phyloP scores from a whole-genome alignment of 1,284 basidiomycete species.

The Ceratobasidium sp. region DNA sequence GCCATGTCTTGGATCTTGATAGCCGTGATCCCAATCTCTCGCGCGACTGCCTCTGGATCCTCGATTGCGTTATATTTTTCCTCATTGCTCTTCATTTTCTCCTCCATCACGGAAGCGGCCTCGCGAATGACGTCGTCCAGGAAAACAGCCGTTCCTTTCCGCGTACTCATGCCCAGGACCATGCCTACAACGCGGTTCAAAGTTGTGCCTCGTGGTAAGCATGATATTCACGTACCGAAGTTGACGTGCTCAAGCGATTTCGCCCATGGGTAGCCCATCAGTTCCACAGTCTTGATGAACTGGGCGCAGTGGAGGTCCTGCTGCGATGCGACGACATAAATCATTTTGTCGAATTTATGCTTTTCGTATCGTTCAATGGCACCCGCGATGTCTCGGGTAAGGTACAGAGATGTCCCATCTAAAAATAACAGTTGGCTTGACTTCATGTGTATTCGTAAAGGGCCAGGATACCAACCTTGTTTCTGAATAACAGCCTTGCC shows the following conservation, averaged over 20 bases:
- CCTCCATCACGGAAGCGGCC: constrained; percentile 92
- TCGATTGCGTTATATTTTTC: constrained; percentile 92
- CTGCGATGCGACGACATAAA: constrained; percentile 94
- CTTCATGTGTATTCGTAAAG: neutral
- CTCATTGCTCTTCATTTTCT: constrained; percentile 95
- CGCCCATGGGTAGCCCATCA: constrained; percentile 83
- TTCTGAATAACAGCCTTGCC: constrained; percentile 92
- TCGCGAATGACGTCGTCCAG: constrained; percentile 95
- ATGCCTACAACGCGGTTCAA: constrained; percentile 52
- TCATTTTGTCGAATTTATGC: constrained; percentile 98
- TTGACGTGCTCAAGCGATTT: constrained; percentile 87
- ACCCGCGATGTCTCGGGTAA: constrained; percentile 97
- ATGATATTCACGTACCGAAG: constrained; percentile 69
- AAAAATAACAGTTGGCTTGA: constrained; percentile 41
- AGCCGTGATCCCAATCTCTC: constrained; percentile 93
- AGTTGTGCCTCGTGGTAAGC: neutral
- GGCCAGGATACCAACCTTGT: constrained; percentile 64
- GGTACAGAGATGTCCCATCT: constrained; percentile 98
- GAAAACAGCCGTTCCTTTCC: constrained; percentile 96
- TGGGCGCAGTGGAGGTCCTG: constrained; percentile 94
- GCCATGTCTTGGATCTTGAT: constrained; percentile 99
- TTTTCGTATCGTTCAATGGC: constrained; percentile 93
- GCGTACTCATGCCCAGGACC: constrained; percentile 97
- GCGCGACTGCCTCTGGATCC: constrained; percentile 83
- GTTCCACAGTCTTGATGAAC: constrained; percentile 93